Evolutionary conservation across 805 yeast species (phyloP).

Genomic region (Saitoella complicata): DNA sequence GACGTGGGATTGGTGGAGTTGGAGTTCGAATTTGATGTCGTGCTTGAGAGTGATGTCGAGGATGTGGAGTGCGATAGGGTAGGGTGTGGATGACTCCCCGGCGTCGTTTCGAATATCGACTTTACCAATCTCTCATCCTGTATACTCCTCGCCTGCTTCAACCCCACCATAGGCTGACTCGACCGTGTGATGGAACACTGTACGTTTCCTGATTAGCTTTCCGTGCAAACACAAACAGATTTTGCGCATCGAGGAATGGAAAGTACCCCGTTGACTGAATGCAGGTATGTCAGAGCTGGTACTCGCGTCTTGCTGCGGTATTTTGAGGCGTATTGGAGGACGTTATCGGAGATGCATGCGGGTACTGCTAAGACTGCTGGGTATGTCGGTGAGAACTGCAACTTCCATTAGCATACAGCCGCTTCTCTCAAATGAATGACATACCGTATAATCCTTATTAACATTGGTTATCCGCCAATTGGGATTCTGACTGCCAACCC

Average conservation of each 20-base stretch:
- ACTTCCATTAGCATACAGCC: background rate
- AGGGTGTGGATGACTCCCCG: constrained; percentile 16
- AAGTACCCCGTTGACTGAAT: constrained; percentile 29
- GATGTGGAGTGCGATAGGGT: background rate
- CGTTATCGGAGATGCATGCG: constrained; percentile 58
- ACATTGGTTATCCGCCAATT: constrained; percentile 57
- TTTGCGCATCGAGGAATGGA: background rate
- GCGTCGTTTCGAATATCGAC: constrained; percentile 55
- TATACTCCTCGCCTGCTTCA: constrained; percentile 69
- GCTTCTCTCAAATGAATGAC: background rate
- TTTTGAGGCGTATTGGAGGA: constrained; percentile 66
- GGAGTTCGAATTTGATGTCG: background rate
- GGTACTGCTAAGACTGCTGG: constrained; percentile 62
- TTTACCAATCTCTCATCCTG: constrained; percentile 77
- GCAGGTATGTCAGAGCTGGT: constrained; percentile 67
- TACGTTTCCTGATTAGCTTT: background rate
- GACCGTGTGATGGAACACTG: constrained; percentile 74
- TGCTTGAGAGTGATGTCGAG: background rate
- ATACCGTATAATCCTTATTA: constrained; percentile 32
- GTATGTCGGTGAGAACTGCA: constrained; percentile 51
- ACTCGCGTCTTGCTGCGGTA: constrained; percentile 74
- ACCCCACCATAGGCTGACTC: constrained; percentile 83
- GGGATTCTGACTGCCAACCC: constrained; percentile 21
- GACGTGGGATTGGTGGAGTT: background rate
- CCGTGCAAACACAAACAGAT: constrained; percentile 12